Base-by-base conservation (phyloP, 371 early-diverging fungal genomes). In the Mucor indicus region DNA sequence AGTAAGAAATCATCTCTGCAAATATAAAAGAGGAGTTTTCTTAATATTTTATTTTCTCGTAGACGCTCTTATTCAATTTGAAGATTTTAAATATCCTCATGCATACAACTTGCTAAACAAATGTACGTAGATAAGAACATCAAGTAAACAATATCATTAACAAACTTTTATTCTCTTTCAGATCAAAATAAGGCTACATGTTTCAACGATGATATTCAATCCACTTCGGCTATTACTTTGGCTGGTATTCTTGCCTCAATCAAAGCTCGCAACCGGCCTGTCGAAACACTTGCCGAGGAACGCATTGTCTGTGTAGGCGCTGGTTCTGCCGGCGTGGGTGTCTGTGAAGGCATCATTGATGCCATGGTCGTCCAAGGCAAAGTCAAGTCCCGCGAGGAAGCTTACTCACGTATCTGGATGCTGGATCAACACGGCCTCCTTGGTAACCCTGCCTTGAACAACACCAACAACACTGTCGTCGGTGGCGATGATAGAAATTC, bases 201-300 rank as follows among this genome's bases (percentile, higher is more conserved):
- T 35, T 85, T 85, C 60, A 85, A 85, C 51, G 85, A 85, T 50
- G 85, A 85, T 48, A 85, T 85, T 27, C 85, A 85, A 48, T 75
- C 76, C 1, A 83, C 83, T 0, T 80, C 81, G 12, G 75, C 82
- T 21, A 79, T 84, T 31, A 75, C 80, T 20, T 49, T 84, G 44
- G 84, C 84, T 16, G 79, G 82, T 66, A 69, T 84, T 27, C 62
- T 84, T 21, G 77, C 79, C 22, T 65, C 83, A 1, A 46, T 85
- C 19, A 83, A 81, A 49, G 80, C 78, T 10, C 73, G 81, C 47
- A 62, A 74, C 0, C 35, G 35, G 12, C 37, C 64, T 19, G 71
- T 72, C 41, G 75, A 81, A 9, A 59, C 60, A 10, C 41, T 75
- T 13, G 39, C 53, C 6, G 42, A 71, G 27, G 76, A 75, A 41